Percentiles rank a stretch among this genome's conserved stretches.
Conservation (phyloP, 495 filamentous ascomycete genomes). For the Hypoxylon lienhwacheense region DNA sequence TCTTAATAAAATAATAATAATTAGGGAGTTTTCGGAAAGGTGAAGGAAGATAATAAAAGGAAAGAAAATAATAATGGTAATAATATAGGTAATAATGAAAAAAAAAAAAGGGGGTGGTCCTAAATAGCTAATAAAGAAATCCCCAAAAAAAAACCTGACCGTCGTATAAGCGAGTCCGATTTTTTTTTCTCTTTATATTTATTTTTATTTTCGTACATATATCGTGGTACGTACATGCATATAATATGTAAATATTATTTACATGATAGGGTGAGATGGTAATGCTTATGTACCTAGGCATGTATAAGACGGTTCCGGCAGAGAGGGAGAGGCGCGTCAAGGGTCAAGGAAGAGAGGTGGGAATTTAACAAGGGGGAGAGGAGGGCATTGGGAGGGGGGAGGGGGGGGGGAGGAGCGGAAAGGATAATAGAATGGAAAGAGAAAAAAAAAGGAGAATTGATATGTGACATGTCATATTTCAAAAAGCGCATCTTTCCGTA, state of each 20-base stretch:
- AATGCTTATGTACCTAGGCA: neutral
- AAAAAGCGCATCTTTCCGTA: constrained; percentile 10
- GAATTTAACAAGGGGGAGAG: neutral
- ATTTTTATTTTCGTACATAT: no score
- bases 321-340: constrained; percentile 6
- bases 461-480: constrained; percentile 29
- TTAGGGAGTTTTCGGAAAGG: neutral
- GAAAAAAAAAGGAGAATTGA: constrained; percentile 16
- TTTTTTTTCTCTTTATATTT: no score
- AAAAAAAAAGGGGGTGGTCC: neutral
- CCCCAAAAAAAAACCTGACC: no score
- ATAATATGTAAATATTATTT: no score
- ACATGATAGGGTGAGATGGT: no score
- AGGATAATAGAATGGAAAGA: neutral
- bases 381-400: neutral
- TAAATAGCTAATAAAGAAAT: no score
- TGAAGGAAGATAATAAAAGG: neutral
- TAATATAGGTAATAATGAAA: neutral
- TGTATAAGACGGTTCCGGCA: constrained; percentile 3
- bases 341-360: constrained; percentile 4
- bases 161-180: no score
- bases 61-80: neutral
- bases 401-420: neutral
- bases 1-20: no score
- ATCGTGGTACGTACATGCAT: no score